phyloP scores from a whole-genome alignment of 2,329 filamentous ascomycete species.

The Paecilomyces variotii region DNA sequence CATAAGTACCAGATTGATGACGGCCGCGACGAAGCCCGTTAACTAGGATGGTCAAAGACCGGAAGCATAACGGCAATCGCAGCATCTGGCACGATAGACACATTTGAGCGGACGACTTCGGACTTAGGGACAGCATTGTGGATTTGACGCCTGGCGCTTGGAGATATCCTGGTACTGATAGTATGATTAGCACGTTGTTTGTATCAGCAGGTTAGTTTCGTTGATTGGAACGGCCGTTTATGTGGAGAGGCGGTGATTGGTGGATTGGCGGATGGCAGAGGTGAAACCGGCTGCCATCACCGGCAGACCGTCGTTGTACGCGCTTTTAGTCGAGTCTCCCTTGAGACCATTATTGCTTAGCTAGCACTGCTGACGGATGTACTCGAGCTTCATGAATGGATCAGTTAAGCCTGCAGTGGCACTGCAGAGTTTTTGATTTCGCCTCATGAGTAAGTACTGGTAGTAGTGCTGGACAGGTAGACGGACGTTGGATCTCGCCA shows the following conservation, averaged over 20 bases:
- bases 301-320: neutral
- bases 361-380: neutral
- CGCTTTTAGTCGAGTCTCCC: neutral
- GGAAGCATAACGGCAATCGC: neutral
- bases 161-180: neutral
- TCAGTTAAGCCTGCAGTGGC: neutral
- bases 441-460: neutral
- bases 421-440: neutral
- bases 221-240: neutral
- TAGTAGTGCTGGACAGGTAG: no score
- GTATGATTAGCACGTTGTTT: neutral
- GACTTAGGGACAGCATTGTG: neutral
- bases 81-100: neutral
- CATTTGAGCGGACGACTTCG: neutral
- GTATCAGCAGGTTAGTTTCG: neutral
- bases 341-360: neutral
- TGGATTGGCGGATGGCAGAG: neutral
- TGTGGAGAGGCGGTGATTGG: neutral
- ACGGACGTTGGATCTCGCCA: neutral
- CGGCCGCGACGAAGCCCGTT: neutral
- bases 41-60: neutral
- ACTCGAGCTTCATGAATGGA: neutral
- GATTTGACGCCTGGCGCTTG: neutral
- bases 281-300: neutral
- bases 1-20: constrained; percentile 9